Conservation (phyloP, 2,329 filamentous ascomycete genomes). For the Penicillium sp. region DNA sequence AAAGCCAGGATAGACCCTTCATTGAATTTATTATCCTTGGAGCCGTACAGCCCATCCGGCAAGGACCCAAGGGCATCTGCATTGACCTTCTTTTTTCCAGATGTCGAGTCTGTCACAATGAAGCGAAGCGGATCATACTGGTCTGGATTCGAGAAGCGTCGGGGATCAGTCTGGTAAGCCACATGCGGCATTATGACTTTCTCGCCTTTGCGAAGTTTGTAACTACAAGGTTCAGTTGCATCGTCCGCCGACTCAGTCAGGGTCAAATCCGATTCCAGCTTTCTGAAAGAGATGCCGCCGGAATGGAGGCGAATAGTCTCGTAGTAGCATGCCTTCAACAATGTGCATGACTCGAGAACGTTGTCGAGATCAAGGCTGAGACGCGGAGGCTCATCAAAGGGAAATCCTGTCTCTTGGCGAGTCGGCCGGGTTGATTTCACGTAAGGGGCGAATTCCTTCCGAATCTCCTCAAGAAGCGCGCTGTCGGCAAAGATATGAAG, state of each 20-base stretch:
- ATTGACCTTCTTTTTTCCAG: constrained; percentile 39
- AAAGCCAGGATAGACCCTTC: constrained; percentile 57
- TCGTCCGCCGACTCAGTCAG: constrained; percentile 46
- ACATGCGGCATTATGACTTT: constrained; percentile 51
- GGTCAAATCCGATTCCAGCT: constrained; percentile 43
- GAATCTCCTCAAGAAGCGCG: constrained; percentile 46
- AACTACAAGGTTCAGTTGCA: constrained; percentile 42
- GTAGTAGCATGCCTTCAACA: constrained; percentile 52
- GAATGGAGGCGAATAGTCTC: constrained; percentile 53
- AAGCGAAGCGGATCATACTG: constrained; percentile 52
- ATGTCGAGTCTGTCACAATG: constrained; percentile 47
- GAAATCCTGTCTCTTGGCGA: constrained; percentile 44
- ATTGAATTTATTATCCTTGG: constrained; percentile 56
- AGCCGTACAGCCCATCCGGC: constrained; percentile 54
- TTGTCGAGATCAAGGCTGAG: constrained; percentile 47
- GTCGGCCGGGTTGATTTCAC: constrained; percentile 44
- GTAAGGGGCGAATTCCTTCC: constrained; percentile 51
- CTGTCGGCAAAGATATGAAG: constrained; percentile 51
- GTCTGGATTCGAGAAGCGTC: constrained; percentile 46
- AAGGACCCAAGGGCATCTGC: constrained; percentile 53
- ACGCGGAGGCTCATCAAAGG: constrained; percentile 48
- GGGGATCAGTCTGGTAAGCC: constrained; percentile 48
- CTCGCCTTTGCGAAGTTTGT: constrained; percentile 47
- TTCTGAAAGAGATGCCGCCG: constrained; percentile 48
- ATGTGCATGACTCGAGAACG: constrained; percentile 49